Conservation (phyloP, 1,139 yeast species). For the Saccharomyces hybrid region DNA sequence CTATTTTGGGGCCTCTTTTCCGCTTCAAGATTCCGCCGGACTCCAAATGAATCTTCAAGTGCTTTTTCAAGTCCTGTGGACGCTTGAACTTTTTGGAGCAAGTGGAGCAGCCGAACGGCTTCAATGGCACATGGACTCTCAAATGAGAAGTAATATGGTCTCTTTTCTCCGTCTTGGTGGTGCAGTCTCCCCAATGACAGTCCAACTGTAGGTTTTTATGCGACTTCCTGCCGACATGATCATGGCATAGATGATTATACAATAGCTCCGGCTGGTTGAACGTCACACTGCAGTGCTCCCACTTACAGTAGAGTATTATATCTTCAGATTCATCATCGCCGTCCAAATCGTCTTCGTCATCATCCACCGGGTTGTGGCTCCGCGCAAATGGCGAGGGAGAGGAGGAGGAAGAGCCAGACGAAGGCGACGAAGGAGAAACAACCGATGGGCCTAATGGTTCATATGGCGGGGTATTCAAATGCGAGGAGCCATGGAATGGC, state of each 20-base stretch:
- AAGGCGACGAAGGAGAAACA: background rate
- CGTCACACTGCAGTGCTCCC: conserved; percentile 56
- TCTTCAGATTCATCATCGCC: background rate
- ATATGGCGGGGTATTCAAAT: background rate
- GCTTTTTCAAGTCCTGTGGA: conserved; percentile 95
- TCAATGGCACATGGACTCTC: conserved; percentile 89
- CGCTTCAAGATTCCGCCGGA: conserved; percentile 17
- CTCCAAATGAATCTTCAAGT: conserved; percentile 60
- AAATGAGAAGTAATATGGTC: conserved; percentile 94
- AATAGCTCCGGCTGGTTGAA: conserved; percentile 65
- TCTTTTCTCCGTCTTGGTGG: conserved; percentile 73
- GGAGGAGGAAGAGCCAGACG: background rate
- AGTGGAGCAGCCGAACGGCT: conserved; percentile 73
- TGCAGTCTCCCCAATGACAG: conserved; percentile 83
- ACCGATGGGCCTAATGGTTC: background rate
- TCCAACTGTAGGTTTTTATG: conserved; percentile 69
- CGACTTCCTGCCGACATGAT: conserved; percentile 85
- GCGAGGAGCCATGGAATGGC: background rate
- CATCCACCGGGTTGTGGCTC: background rate
- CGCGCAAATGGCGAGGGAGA: background rate
- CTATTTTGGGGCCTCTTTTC: conserved; percentile 28
- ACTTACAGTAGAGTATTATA: conserved; percentile 48
- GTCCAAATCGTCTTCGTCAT: background rate
- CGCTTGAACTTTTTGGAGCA: conserved; percentile 86
- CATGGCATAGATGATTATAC: conserved; percentile 82